phyloP scores from a whole-genome alignment of 2,329 filamentous ascomycete genomes.

The Herpotrichia juniperi region DNA sequence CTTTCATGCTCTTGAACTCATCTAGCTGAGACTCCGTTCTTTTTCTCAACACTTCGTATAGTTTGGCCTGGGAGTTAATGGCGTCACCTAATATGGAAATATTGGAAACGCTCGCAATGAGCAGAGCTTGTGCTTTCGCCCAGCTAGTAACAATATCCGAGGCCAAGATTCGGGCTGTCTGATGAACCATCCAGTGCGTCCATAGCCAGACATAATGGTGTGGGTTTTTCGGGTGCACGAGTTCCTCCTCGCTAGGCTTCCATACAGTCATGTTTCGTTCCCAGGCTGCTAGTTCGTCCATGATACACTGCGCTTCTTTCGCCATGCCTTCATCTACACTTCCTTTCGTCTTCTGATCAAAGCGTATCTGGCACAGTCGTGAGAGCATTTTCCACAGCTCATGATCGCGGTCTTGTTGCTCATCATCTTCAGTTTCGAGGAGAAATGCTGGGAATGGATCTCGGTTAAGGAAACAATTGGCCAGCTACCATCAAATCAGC shows the following conservation, averaged over 20 bases:
- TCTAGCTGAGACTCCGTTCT: slow-evolving; percentile 14
- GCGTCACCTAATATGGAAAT: slow-evolving; percentile 1
- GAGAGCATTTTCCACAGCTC: slow-evolving; percentile 14
- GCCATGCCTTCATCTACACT: slow-evolving; percentile 12
- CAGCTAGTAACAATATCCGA: slow-evolving; percentile 17
- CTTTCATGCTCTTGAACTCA: slow-evolving; percentile 4
- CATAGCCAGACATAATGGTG: slow-evolving; percentile 16
- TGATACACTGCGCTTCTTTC: slow-evolving; percentile 8
- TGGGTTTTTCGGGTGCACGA: too few relatives aligned
- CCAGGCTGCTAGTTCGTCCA: slow-evolving; percentile 9
- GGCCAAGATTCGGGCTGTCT: slow-evolving; percentile 11
- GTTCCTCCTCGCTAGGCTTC: slow-evolving; percentile 1
- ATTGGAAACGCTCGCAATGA: background rate
- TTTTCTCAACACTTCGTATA: slow-evolving; percentile 12
- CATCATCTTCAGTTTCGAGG: slow-evolving; percentile 10
- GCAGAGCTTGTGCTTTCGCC: slow-evolving; percentile 5
- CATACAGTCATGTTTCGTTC: slow-evolving; percentile 5
- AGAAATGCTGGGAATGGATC: slow-evolving; percentile 16
- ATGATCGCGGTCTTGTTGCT: slow-evolving; percentile 13
- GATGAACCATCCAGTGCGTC: slow-evolving; percentile 15
- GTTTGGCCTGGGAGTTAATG: slow-evolving; percentile 2
- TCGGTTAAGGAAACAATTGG: slow-evolving; percentile 12
- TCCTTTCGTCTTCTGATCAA: slow-evolving; percentile 15
- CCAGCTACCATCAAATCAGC: slow-evolving; percentile 12
- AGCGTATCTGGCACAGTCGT: slow-evolving; percentile 13